A percentile compares a stretch with the other conserved stretches of the same genome.
Conservation (phyloP, 139 green algal species). For the Tetradesmus obliquus region DNA sequence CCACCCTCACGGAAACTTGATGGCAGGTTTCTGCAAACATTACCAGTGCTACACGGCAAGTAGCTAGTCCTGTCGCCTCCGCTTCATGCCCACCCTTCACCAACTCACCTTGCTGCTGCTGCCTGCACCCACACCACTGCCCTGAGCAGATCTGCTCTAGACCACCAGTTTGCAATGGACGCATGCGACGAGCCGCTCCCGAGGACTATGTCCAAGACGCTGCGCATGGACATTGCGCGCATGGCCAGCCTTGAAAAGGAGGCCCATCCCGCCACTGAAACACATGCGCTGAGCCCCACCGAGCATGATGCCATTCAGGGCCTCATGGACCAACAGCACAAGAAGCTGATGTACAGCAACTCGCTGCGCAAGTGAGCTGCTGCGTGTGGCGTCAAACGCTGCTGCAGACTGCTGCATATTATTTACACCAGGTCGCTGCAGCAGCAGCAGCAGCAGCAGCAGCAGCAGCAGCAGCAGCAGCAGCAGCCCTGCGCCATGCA, state of each 20-base stretch:
- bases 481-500: not conserved
- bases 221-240: constrained; percentile 23
- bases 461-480: not conserved
- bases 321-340: not conserved
- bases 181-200: not conserved
- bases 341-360: constrained; percentile 39
- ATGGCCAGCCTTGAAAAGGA: constrained; percentile 29
- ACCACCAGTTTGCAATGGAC: not conserved
- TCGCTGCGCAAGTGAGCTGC: constrained; percentile 25
- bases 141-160: not conserved
- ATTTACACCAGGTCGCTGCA: not conserved
- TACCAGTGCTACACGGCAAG: too few relatives aligned
- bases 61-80: too few relatives aligned
- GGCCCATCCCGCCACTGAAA: not conserved
- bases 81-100: too few relatives aligned
- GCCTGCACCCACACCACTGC: not conserved
- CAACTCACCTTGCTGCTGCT: not conserved
- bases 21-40: too few relatives aligned
- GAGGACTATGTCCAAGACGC: constrained; percentile 14
- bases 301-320: constrained; percentile 18
- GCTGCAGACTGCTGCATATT: too few relatives aligned
- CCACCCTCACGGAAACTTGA: too few relatives aligned
- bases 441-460: not conserved
- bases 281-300: constrained; percentile 14
- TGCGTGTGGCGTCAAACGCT: not conserved